These are phyloP conservation scores for Fusarium oxysporum DNA, from an alignment of 2,329 filamentous ascomycete genomes.

Conservation along the genomic window DNA sequence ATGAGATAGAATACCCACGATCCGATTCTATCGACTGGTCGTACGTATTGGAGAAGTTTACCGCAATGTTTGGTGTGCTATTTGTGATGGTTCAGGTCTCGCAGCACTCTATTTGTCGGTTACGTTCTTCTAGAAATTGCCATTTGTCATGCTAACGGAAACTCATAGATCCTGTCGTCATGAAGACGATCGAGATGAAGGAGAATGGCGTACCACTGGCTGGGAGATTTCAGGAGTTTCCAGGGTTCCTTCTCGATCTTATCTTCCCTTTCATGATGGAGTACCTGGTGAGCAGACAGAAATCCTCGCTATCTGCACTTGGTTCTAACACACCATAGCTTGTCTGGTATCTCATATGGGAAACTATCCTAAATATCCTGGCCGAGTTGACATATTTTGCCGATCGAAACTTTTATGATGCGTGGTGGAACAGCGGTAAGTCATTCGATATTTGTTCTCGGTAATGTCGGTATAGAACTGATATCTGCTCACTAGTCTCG, in stretches of 20 bases:
- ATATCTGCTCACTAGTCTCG: conserved; percentile 54
- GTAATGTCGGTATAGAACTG: background rate
- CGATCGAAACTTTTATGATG: conserved; percentile 77
- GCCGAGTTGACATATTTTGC: conserved; percentile 83
- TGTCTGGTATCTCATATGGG: conserved; percentile 86
- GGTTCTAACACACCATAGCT: conserved; percentile 54
- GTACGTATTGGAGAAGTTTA: conserved; percentile 78
- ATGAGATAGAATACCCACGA: conserved; percentile 82
- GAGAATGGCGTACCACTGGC: conserved; percentile 70
- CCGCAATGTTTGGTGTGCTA: conserved; percentile 77
- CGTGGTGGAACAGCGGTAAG: conserved; percentile 71
- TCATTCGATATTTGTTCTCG: background rate
- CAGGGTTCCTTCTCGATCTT: conserved; percentile 79
- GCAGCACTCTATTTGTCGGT: conserved; percentile 75
- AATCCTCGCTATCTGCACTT: background rate
- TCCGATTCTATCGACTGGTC: conserved; percentile 76
- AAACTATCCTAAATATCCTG: conserved; percentile 78
- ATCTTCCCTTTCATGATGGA: conserved; percentile 84
- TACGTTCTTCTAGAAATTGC: background rate
- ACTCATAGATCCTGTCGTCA: conserved; percentile 72
- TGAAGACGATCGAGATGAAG: conserved; percentile 74
- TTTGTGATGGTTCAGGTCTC: conserved; percentile 84
- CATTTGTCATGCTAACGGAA: conserved; percentile 5
- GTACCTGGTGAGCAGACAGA: conserved; percentile 63
- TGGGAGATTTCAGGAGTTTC: conserved; percentile 74